Evolutionary conservation across 441 rosid genomes (phyloP), one percentile per base, ranked within the genome.

Genomic region (Eruca vesicaria): DNA sequence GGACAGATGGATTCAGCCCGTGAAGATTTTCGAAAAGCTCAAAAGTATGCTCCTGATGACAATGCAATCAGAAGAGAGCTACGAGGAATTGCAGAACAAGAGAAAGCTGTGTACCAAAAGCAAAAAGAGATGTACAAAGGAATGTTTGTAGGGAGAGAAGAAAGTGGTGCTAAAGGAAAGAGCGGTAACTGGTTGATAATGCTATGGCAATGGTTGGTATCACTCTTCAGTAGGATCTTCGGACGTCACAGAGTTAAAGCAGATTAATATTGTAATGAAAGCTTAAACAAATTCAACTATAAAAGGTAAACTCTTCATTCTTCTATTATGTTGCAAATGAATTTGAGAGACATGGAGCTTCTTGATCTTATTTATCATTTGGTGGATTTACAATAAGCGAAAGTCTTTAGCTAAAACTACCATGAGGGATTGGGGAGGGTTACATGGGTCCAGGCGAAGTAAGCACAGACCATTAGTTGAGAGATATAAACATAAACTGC

Each of bases 91-190:
- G 94, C 89, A n/a, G 91, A 93, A 74, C 95, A 95, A 9, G 97
- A 93, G 79, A 95, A 86, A 80, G 93, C 89, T 64, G 45, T 89
- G 32, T 95, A 95, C 66, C 84, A 83, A 80, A 92, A 86, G 85
- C 98, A 95, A 55, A 93, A 86, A 68, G 93, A 93, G 80, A 86
- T 95, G 65, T 95, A 90, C 78, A 90, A 87, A 82, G 99, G 99
- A 62, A 86, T 95, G 53, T 91, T 95, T 9, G 89, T 87, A 73
- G 91, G 89, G 0, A 81, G 88, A 35, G 91, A 92, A 7, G 84
- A 86, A 62, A 81, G 85, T 21, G 76, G 65, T 72, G 86, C n/a
- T n/a, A 77, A 3, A 81, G 84, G 71, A 14, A 76, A 72, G 82
- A 63, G 53, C 21, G 62, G 62, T 35, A 84, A 74, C 59, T 86